Base-by-base conservation (phyloP, 345 rosid species). In the Salix dunnii region DNA sequence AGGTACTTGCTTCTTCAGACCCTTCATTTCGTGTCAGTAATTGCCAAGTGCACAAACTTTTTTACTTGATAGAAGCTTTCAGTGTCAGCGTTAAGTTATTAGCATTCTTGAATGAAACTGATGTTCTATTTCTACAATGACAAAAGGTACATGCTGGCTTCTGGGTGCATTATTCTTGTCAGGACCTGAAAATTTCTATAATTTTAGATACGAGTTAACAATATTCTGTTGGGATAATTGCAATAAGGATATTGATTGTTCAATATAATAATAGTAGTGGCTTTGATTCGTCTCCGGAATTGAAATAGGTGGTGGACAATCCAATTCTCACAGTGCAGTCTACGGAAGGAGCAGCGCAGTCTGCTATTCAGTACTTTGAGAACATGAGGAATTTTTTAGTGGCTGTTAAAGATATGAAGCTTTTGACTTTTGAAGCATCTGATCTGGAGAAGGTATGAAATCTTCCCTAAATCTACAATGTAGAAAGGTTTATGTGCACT, bases 321-420 rank as follows among this genome's bases (percentile, higher is more conserved):
- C 96, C 97, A 49, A 79, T 88, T 8, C 79, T 91, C 36, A 87
- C 90, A 1, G 88, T 90, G 60, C 92, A 93, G 71, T 87, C 96
- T 2, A 87, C 94, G 0, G 99, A 96, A 40, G 99, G 89, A 48
- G 97, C 99, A 14, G 99, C 99, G 38, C 99, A 96, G 74, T 96
- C 97, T 23, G 99, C 99, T 6, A 96, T 96, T 73, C 99, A 96
- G 83, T 96, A 90, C 76, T 96, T 96, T 6, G 99, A 96, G 78
- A 96, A 96, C 86, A 96, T 91, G 99, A 91, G 99, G 81, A 96
- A 96, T 74, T 96, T 96, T 82, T 90, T 96, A 42, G 88, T 85
- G 73, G 98, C 98, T 77, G 97, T 96, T 20, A 94, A 90, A 71
- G 87, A 90, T 69, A 91, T 96, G 99, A 91, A 96, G 87, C 98